Evolutionary conservation across 495 filamentous ascomycete species (phyloP).

Genomic region (Parachaetomium inaequale): DNA sequence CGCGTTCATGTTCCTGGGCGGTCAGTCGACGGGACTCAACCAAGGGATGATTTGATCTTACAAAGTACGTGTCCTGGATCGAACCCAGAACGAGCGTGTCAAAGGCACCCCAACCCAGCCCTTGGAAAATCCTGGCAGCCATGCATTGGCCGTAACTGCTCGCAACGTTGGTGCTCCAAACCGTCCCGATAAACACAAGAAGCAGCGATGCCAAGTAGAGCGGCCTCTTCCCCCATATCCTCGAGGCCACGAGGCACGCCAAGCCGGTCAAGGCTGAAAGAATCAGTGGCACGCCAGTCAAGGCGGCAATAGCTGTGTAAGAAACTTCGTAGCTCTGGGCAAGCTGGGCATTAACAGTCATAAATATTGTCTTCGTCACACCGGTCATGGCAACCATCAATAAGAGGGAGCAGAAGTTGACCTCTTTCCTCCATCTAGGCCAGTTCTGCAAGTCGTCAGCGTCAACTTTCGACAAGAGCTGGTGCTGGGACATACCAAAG

Average conservation of each 20-base stretch:
- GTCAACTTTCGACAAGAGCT: background rate
- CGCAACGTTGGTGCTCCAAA: conserved; percentile 47
- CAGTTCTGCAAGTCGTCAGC: conserved; percentile 41
- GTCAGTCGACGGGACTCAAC: conserved; percentile 10
- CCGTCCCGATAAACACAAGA: conserved; percentile 42
- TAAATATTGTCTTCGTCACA: conserved; percentile 49
- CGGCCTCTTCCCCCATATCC: conserved; percentile 47
- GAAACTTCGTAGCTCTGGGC: conserved; percentile 39
- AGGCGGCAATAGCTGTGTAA: conserved; percentile 42
- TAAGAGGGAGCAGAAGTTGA: conserved; percentile 42
- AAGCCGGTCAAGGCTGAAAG: conserved; percentile 45
- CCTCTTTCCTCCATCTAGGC: conserved; percentile 48
- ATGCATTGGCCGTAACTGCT: conserved; percentile 44
- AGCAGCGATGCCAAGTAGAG: conserved; percentile 43
- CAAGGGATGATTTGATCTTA: conserved; percentile 27
- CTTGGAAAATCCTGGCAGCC: conserved; percentile 48
- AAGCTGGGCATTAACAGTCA: conserved; percentile 45
- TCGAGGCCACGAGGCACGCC: conserved; percentile 36
- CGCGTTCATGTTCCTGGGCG: conserved; percentile 47
- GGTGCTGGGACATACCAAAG: conserved; percentile 36
- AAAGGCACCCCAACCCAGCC: conserved; percentile 52
- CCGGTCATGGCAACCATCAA: conserved; percentile 41
- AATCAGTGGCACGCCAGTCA: conserved; percentile 50
- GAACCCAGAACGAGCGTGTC: conserved; percentile 46
- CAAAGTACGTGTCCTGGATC: conserved; percentile 52